A percentile compares a stretch with the other conserved stretches of the same genome.
Evolutionary conservation across 106 monocot species (phyloP).

Genomic region (Dendrobium nobile): DNA sequence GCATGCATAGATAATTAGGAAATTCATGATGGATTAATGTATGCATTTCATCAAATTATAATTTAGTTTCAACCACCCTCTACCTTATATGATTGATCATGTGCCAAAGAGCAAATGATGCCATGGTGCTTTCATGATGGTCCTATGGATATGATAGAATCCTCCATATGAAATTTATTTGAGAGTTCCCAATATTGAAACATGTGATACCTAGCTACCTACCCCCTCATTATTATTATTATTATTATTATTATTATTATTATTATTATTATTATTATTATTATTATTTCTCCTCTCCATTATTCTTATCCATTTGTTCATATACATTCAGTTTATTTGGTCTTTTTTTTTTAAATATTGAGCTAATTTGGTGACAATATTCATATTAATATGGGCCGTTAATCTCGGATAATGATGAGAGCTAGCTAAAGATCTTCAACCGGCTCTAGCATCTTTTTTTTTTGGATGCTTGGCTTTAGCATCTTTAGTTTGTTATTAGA

Average conservation of each 20-base stretch:
- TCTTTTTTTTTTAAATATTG: background rate
- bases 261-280: background rate
- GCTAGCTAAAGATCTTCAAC: too few relatives aligned
- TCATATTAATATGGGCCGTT: too few relatives aligned
- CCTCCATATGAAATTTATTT: background rate
- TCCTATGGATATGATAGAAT: background rate
- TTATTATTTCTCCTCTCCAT: background rate
- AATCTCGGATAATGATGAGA: too few relatives aligned
- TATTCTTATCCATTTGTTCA: background rate
- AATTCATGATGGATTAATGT: background rate
- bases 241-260: background rate
- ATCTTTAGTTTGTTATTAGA: too few relatives aligned
- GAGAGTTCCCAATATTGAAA: background rate
- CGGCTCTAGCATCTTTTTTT: too few relatives aligned
- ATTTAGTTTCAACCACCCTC: background rate
- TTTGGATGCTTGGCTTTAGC: too few relatives aligned
- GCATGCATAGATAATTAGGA: background rate
- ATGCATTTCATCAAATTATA: background rate
- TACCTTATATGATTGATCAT: conserved; percentile 3
- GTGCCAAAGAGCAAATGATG: background rate
- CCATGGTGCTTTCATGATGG: background rate
- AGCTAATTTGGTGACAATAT: too few relatives aligned
- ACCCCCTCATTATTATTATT: background rate
- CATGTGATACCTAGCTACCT: background rate
- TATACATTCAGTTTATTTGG: background rate